Percentiles rank a stretch among this genome's conserved stretches.
Conservation (phyloP, 345 rosid genomes). For the Psidium friedrichsthalianum region DNA sequence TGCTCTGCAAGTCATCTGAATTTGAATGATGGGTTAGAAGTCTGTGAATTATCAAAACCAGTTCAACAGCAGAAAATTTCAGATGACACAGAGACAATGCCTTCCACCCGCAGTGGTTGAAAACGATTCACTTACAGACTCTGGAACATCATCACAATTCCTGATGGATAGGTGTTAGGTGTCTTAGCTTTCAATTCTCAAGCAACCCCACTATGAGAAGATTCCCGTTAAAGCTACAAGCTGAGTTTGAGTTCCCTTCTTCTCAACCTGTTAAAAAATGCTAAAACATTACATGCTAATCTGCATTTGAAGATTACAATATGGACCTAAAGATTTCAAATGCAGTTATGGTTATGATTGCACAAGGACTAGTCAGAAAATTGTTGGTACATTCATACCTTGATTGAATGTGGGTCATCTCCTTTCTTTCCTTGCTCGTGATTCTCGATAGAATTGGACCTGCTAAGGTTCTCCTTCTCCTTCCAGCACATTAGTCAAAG, state of each 20-base stretch:
- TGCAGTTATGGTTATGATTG: neutral
- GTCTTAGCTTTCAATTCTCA: conserved; percentile 20
- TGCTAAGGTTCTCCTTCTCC: conserved; percentile 26
- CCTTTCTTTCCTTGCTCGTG: conserved; percentile 13
- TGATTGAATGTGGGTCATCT: conserved; percentile 25
- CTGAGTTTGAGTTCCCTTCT: conserved; percentile 8
- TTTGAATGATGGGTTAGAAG: conserved; percentile 2
- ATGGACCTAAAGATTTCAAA: neutral
- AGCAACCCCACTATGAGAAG: conserved; percentile 16
- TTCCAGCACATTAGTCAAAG: conserved; percentile 13
- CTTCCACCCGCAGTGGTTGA: conserved; percentile 16
- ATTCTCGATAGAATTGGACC: conserved; percentile 48
- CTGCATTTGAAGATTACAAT: neutral
- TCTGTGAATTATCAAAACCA: neutral
- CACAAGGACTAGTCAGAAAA: neutral
- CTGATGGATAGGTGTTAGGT: conserved; percentile 5
- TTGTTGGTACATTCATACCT: conserved; percentile 17
- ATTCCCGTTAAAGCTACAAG: conserved; percentile 4
- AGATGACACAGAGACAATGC: conserved; percentile 10
- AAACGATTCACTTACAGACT: conserved; percentile 11
- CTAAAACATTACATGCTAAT: neutral
- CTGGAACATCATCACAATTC: conserved; percentile 11
- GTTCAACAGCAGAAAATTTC: conserved; percentile 15
- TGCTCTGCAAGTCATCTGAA: conserved; percentile 2
- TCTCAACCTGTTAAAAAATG: conserved; percentile 16